A percentile compares a stretch with the other conserved stretches of the same genome.
These are phyloP conservation scores for Acacia acuminata DNA, from an alignment of 306 rosid species.

Conservation along the genomic window DNA sequence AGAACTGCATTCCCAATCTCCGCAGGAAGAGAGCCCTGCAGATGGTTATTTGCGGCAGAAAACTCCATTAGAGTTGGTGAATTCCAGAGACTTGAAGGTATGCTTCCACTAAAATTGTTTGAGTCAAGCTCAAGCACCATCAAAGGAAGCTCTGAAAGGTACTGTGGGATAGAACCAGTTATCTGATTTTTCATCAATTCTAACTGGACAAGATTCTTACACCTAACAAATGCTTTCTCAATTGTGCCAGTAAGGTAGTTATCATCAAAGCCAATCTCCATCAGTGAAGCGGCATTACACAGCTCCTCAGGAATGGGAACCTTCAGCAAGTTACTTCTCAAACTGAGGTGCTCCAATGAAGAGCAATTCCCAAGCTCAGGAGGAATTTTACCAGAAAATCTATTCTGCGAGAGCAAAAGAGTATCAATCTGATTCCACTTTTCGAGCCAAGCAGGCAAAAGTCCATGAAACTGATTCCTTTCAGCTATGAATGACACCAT, in stretches of 20 bases:
- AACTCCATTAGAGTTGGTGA: conserved; percentile 68
- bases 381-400: conserved; percentile 73
- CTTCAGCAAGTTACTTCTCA: conserved; percentile 69
- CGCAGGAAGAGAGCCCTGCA: conserved; percentile 67
- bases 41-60: conserved; percentile 77
- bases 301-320: conserved; percentile 79
- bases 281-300: conserved; percentile 69
- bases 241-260: conserved; percentile 71
- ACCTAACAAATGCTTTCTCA: conserved; percentile 57
- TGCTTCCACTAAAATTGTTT: conserved; percentile 75
- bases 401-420: conserved; percentile 67
- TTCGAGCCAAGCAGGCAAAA: conserved; percentile 87
- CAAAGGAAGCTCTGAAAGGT: conserved; percentile 80
- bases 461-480: conserved; percentile 78
- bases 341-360: conserved; percentile 59
- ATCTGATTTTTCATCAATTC: conserved; percentile 68
- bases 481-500: conserved; percentile 76
- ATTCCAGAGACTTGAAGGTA: conserved; percentile 71
- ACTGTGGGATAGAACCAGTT: conserved; percentile 72
- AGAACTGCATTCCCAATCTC: conserved; percentile 72
- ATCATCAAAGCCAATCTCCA: conserved; percentile 72
- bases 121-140: conserved; percentile 79
- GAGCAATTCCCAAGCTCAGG: conserved; percentile 88
- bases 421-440: conserved; percentile 60
- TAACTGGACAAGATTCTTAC: conserved; percentile 73